Conservation (phyloP, 148 eudicot species). For the Spergularia marina region DNA sequence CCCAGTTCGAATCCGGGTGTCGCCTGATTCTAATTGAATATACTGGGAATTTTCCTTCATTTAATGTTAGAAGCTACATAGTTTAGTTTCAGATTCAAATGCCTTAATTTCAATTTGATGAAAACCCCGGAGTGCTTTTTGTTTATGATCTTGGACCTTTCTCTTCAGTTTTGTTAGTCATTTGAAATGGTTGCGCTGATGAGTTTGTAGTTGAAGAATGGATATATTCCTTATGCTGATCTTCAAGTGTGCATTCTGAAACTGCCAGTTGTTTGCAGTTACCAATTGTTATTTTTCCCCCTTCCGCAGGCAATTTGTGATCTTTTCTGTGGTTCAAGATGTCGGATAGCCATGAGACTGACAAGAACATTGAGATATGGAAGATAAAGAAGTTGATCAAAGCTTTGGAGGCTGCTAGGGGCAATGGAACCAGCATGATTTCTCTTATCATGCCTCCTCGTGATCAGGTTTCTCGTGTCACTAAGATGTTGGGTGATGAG, state of each 20-base stretch:
- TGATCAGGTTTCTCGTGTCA: slow-evolving; percentile 35
- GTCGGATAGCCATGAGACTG: slow-evolving; percentile 33
- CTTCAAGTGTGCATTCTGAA: neutral
- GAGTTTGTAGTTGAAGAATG: no score
- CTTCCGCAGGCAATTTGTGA: slow-evolving; percentile 16
- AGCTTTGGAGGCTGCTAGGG: slow-evolving; percentile 37
- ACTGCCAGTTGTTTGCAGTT: neutral
- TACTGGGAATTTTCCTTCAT: neutral
- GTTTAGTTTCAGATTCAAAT: no score
- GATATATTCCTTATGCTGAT: no score
- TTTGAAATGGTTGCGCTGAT: no score
- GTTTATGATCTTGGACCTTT: neutral
- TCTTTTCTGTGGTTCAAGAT: slow-evolving; percentile 9
- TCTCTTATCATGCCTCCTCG: slow-evolving; percentile 43
- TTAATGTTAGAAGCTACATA: no score
- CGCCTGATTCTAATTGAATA: neutral
- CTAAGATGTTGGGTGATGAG: slow-evolving; percentile 42
- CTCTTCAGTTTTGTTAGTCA: neutral
- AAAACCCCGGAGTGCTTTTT: no score
- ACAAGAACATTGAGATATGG: slow-evolving; percentile 38
- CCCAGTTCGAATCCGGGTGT: neutral
- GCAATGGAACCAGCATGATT: slow-evolving; percentile 40
- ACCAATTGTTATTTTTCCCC: neutral
- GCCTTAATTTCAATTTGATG: neutral
- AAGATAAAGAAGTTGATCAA: slow-evolving; percentile 37